Base-by-base conservation (phyloP, 192 early-diverging fungal genomes). In the Coemansia aciculifera region DNA sequence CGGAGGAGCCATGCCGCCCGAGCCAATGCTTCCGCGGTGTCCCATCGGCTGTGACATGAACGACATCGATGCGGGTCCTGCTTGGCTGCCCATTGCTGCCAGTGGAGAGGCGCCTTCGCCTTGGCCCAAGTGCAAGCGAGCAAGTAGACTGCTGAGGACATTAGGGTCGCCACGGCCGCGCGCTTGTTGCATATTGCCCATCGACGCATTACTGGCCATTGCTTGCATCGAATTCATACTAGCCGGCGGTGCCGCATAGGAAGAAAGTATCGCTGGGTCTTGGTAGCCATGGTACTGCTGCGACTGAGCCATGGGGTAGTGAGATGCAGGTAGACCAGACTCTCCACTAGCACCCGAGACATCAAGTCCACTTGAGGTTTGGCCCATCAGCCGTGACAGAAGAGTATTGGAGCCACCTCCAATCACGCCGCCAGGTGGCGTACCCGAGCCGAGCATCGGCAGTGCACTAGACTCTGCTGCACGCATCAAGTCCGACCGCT, bases 121-220 rank as follows among this genome's bases (percentile, higher is more conserved):
- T 27, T 67, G 59, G 13, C 71, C 73, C 59, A 81, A 36, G 19
- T 75, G 73, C 64, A 81, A 31, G 3, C 73, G 73, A 24, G 79
- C 64, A 19, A 81, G 70, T 21, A 81, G 38, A 49, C 79, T 73
- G 31, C 67, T 81, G 24, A 81, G 70, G 17, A 71, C 79, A 57
- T 69, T 69, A 0, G 72, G 65, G 27, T 79, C 72, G 12, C 72
- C 11, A 12, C 72, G 67, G n/a, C 67, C 61, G n/a, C 60, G 66
- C 9, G 51, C 66, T 42, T 62, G 77, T 19, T 74, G 69, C 51
- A 54, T 31, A 54, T 54, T 54, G 24, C 51, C 51, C 51, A 27
- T 12, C 23, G 49, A 52, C 6, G 49, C 49, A 52, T 57, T 64
- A 60, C 69, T 74, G 69, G 34, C 32, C 56, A 57, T 57, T 34